Conservation (phyloP, 306 rosid species). For the Cucumis cinereus region DNA sequence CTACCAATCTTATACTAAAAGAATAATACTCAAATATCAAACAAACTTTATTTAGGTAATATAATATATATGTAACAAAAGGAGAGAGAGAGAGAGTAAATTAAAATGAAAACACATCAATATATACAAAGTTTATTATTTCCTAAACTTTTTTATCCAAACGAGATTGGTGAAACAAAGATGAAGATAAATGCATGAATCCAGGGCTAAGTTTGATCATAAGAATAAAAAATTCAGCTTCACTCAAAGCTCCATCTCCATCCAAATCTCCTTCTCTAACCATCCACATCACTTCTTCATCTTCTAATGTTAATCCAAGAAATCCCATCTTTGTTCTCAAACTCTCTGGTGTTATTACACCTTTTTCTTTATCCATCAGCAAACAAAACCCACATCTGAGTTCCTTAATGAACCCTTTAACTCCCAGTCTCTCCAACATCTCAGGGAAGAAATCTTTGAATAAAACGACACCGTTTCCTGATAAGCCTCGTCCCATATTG, state of each 20-base stretch:
- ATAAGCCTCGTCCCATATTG: not conserved
- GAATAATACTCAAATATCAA: not conserved
- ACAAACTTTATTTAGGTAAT: not conserved
- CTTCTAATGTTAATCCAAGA: constrained; percentile 44
- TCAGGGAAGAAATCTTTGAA: constrained; percentile 53
- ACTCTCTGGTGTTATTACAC: constrained; percentile 64
- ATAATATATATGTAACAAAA: not conserved
- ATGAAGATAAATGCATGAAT: constrained; percentile 41
- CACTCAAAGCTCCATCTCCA: constrained; percentile 59
- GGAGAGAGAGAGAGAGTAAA: not conserved
- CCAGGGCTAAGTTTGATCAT: constrained; percentile 81
- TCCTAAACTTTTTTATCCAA: not conserved
- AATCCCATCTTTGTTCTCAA: constrained; percentile 58
- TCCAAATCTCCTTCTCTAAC: constrained; percentile 74
- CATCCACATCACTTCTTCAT: constrained; percentile 50
- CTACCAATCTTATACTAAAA: too few relatives aligned
- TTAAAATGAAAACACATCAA: not conserved
- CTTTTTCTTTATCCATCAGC: constrained; percentile 54
- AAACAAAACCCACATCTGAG: constrained; percentile 49
- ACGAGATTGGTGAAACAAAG: not conserved
- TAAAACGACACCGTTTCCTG: constrained; percentile 22
- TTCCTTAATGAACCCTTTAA: constrained; percentile 69
- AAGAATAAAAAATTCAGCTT: constrained; percentile 77
- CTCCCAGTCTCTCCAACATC: constrained; percentile 62
- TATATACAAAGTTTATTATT: not conserved